Base-by-base conservation (phyloP, 169 alveolate species). In the Cryptosporidium viatorum region DNA sequence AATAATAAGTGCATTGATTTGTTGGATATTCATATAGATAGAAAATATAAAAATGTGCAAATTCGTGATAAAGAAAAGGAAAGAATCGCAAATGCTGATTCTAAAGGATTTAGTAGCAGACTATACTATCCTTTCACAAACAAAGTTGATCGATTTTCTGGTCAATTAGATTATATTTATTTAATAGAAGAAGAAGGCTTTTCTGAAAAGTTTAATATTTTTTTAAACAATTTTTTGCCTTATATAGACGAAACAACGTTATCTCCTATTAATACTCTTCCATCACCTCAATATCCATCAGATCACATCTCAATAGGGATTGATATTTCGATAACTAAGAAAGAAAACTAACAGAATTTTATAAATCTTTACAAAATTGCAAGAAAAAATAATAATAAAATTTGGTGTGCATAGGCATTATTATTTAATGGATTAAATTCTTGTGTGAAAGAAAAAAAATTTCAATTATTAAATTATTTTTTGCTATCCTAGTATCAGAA, bases 261-360 rank as follows among this genome's bases (percentile, higher is more conserved):
- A 41, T 9, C 5, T 8, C 89, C 89, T 9, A 45, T 62, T 5
- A 65, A 65, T 26, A 59, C 75, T 16, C 75, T 80, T 4, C 89
- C 89, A 41, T 43, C 55, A 18, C 89, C 89, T 48, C 75, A 60
- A 37, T 80, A 80, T 43, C 67, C 89, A 10, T 80, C 89, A 12
- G 89, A 80, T 33, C 89, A 80, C 14, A 80, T 80, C 23, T 80
- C 89, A 29, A 67, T 80, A 45, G 89, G 89, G 7, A 41, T 80
- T 41, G 89, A 80, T 43, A 62, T 80, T 43, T 59, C 89, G 23
- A 59, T 80, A 31, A 43, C 33, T 59, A 80, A 59, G 37, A 65
- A 65, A 33, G 48, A 23, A 31, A 9, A 7, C 9, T 26, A 65
- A 65, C 3, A 0, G 52, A 29, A 65, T 33, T 33, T 65, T 0